Conservation (phyloP, 768 basidiomycete genomes). For the Agaricus sinodeliciosus region DNA sequence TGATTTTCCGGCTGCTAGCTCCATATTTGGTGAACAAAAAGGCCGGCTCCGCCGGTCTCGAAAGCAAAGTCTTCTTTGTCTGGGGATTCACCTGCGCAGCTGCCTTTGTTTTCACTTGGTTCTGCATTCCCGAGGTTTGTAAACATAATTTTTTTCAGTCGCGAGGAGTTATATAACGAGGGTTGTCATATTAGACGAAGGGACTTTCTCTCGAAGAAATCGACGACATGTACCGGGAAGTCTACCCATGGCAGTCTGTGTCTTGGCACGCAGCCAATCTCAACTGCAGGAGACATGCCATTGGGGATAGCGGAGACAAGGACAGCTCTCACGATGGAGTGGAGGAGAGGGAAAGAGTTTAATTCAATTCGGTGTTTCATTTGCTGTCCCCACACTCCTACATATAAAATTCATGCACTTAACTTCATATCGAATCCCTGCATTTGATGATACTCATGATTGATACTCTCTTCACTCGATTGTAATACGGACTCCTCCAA, state of each 20-base stretch:
- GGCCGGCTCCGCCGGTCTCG: slow-evolving; percentile 43
- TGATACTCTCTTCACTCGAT: too few relatives aligned
- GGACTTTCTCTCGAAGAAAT: slow-evolving; percentile 83
- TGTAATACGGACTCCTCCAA: too few relatives aligned
- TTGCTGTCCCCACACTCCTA: too few relatives aligned
- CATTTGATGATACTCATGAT: too few relatives aligned
- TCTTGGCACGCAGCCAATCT: slow-evolving; percentile 32
- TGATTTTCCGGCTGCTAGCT: slow-evolving; percentile 20
- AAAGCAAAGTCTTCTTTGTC: slow-evolving; percentile 81
- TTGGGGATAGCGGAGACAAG: slow-evolving; percentile 5
- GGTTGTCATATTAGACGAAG: slow-evolving; percentile 41
- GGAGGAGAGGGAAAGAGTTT: slow-evolving; percentile 4
- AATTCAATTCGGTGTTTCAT: not conserved
- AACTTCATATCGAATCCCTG: too few relatives aligned
- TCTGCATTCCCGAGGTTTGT: slow-evolving; percentile 65
- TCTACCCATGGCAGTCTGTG: slow-evolving; percentile 45
- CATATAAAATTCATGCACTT: too few relatives aligned
- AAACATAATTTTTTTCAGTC: not conserved
- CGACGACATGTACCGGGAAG: slow-evolving; percentile 70
- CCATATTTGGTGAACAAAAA: slow-evolving; percentile 53
- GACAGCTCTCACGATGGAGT: slow-evolving; percentile 5
- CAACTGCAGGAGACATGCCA: not conserved
- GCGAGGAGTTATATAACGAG: slow-evolving; percentile 6
- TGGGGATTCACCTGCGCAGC: slow-evolving; percentile 66
- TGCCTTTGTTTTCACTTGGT: slow-evolving; percentile 72